These are phyloP conservation scores for Haplosporangium gracile DNA, from an alignment of 192 early-diverging fungal genomes.

Conservation along the genomic window DNA sequence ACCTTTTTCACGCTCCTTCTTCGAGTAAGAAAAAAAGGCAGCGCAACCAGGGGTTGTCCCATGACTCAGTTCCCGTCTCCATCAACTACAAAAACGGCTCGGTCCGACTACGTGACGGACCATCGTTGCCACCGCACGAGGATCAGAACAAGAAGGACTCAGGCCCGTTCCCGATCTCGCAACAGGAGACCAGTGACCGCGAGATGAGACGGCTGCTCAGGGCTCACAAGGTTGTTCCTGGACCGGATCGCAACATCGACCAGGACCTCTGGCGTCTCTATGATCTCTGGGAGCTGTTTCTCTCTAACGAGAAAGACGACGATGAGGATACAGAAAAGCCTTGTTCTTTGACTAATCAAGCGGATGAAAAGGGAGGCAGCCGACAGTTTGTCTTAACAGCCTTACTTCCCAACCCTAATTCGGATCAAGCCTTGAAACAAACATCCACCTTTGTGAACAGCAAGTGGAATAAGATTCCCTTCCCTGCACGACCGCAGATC, in stretches of 20 bases:
- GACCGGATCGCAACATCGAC: conserved; percentile 11
- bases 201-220: not conserved
- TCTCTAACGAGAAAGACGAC: too few species aligned
- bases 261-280: conserved; percentile 32
- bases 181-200: not conserved
- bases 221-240: not conserved
- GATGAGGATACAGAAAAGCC: too few species aligned
- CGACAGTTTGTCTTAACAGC: too few species aligned
- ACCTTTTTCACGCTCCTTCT: not conserved
- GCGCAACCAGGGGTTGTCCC: not conserved
- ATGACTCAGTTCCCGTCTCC: not conserved
- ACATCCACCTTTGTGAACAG: too few species aligned
- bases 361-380: too few species aligned
- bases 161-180: too few species aligned
- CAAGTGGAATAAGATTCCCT: not conserved
- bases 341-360: too few species aligned
- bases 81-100: too few species aligned
- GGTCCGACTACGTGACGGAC: too few species aligned
- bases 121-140: too few species aligned
- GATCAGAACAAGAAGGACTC: too few species aligned
- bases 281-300: conserved; percentile 46
- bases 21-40: not conserved
- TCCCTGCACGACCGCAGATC: not conserved
- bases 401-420: too few species aligned
- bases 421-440: not conserved